Percentiles rank a stretch among this genome's conserved stretches.
Evolutionary conservation across 768 basidiomycete genomes (phyloP).

Genomic region (Ramaria rubella): DNA sequence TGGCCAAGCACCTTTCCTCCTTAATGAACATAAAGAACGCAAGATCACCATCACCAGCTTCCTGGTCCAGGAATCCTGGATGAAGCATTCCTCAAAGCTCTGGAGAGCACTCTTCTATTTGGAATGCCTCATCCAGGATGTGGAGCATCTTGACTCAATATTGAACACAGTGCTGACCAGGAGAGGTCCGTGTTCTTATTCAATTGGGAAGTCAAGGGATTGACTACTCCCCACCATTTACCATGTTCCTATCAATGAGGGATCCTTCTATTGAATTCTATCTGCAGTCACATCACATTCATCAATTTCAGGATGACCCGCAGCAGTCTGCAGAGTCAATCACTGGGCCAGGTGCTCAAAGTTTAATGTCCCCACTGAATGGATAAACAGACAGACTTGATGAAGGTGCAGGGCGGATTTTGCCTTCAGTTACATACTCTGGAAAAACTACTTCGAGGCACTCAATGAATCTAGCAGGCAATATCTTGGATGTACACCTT

Average conservation of each 20-base stretch:
- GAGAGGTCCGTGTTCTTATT: conserved; percentile 92
- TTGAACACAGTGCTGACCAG: conserved; percentile 95
- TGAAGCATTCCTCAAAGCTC: conserved; percentile 95
- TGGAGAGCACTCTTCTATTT: conserved; percentile 98
- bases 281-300: conserved; percentile 94
- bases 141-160: conserved; percentile 95
- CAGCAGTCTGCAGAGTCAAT: conserved; percentile 97
- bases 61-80: too few species aligned
- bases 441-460: conserved; percentile 91
- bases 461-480: conserved; percentile 95
- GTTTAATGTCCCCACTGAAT: conserved; percentile 97
- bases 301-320: conserved; percentile 99
- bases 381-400: conserved; percentile 88
- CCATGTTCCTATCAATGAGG: conserved; percentile 96
- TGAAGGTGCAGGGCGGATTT: conserved; percentile 99
- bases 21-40: conserved; percentile 91
- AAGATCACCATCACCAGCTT: conserved; percentile 98
- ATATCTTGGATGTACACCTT: conserved; percentile 94
- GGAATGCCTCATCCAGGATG: conserved; percentile 97
- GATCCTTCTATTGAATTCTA: conserved; percentile 98
- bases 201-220: conserved; percentile 97
- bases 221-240: conserved; percentile 99
- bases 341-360: conserved; percentile 93
- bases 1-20: conserved; percentile 89
- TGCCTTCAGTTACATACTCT: conserved; percentile 84